These are phyloP conservation scores for Lolium perenne DNA, from an alignment of 176 grass and related monocot species.

Conservation along the genomic window DNA sequence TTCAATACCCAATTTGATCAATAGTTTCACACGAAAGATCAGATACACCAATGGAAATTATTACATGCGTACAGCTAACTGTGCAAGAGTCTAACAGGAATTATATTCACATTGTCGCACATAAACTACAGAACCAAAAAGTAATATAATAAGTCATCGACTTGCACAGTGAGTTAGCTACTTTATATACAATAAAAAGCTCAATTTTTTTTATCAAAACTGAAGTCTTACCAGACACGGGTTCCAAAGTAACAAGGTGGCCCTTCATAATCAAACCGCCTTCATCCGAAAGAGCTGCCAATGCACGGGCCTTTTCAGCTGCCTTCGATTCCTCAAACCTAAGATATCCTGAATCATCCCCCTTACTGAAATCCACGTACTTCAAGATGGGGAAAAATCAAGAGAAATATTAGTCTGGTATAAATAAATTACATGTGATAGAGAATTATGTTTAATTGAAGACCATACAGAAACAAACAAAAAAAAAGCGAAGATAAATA, in stretches of 20 bases:
- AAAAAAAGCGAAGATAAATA: not conserved
- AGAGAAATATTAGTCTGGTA: not conserved
- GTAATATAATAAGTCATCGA: not conserved
- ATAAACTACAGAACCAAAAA: not conserved
- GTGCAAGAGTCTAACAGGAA: not conserved
- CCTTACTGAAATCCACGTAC: slow-evolving; percentile 88
- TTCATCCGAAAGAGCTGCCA: slow-evolving; percentile 75
- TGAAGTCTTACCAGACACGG: slow-evolving; percentile 64
- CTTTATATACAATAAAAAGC: slow-evolving; percentile 18
- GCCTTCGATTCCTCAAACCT: slow-evolving; percentile 78
- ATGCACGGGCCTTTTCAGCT: slow-evolving; percentile 76
- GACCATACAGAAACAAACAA: slow-evolving; percentile 24
- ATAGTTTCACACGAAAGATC: slow-evolving; percentile 15
- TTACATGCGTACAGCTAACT: slow-evolving; percentile 14
- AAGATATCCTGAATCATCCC: slow-evolving; percentile 81
- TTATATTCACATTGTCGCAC: not conserved
- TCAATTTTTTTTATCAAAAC: not conserved
- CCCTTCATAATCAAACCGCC: slow-evolving; percentile 82
- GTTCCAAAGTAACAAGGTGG: slow-evolving; percentile 75
- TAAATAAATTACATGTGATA: slow-evolving; percentile 8
- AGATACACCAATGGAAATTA: not conserved
- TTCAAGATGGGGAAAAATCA: slow-evolving; percentile 41
- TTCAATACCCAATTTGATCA: slow-evolving; percentile 11
- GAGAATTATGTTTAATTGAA: slow-evolving; percentile 34
- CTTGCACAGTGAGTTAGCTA: not conserved